These are phyloP conservation scores for Dujonia santamariae DNA, from an alignment of 1,139 yeast species.

Conservation along the genomic window DNA sequence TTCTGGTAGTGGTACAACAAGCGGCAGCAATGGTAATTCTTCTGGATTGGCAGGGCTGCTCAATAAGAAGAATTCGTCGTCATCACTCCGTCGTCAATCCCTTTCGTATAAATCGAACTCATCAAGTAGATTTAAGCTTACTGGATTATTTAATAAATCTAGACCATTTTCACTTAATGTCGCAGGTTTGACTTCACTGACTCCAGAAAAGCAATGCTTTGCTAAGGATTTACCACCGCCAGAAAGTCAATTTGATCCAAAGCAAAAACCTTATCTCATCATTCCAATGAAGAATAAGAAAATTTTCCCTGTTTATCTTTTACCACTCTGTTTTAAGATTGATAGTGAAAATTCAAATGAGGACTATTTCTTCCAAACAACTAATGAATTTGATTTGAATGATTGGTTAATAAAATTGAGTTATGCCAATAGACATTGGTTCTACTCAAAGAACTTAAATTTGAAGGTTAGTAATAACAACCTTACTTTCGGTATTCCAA, in stretches of 20 bases:
- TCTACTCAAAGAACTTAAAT: constrained; percentile 42
- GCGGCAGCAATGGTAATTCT: constrained; percentile 1
- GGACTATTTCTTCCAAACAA: constrained; percentile 70
- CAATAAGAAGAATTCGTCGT: constrained; percentile 29
- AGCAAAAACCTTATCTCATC: constrained; percentile 55
- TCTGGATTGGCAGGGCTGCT: constrained; percentile 14
- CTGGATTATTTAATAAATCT: constrained; percentile 41
- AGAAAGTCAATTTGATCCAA: constrained; percentile 34
- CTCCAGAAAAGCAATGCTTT: constrained; percentile 50
- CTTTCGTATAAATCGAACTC: constrained; percentile 38
- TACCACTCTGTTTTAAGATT: constrained; percentile 60
- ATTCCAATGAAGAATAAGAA: constrained; percentile 53
- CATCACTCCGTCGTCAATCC: constrained; percentile 40
- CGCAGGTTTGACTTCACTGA: constrained; percentile 16
- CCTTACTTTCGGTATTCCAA: constrained; percentile 85
- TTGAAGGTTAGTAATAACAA: constrained; percentile 23
- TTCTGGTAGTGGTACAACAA: not conserved
- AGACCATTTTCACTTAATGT: constrained; percentile 33
- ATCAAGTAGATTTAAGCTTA: constrained; percentile 41
- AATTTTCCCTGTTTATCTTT: constrained; percentile 53
- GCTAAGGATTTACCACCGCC: constrained; percentile 61
- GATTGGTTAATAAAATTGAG: constrained; percentile 67
- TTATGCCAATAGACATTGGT: constrained; percentile 57
- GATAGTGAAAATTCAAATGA: constrained; percentile 48
- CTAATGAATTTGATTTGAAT: constrained; percentile 58